Conservation (phyloP, 2,329 filamentous ascomycete genomes). For the Ceratocystis ficicola region DNA sequence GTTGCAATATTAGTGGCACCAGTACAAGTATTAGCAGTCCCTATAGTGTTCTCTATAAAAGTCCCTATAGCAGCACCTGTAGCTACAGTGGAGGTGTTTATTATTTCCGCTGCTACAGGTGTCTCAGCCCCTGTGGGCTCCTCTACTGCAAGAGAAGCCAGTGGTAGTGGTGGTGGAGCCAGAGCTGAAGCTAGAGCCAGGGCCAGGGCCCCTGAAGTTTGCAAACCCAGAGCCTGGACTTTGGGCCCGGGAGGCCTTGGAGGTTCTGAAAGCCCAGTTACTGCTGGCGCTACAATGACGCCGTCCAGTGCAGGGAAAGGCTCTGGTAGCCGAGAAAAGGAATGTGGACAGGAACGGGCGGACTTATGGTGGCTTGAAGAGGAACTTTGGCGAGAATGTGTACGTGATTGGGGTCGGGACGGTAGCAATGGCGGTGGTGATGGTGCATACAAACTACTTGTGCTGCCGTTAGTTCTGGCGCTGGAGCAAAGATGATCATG, state of each 20-base stretch:
- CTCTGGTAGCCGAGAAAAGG: constrained; percentile 15
- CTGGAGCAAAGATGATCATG: background rate
- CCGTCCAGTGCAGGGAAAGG: constrained; percentile 16
- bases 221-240: background rate
- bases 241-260: background rate
- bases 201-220: background rate
- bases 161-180: constrained; percentile 3
- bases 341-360: constrained; percentile 16
- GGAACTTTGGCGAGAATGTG: constrained; percentile 21
- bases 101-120: background rate
- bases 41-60: too few species aligned
- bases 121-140: background rate
- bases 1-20: background rate
- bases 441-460: background rate
- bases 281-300: constrained; percentile 11
- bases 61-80: too few species aligned
- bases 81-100: background rate
- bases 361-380: background rate
- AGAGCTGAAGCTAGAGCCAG: background rate
- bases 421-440: background rate
- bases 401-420: constrained; percentile 10
- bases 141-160: background rate
- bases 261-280: background rate
- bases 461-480: background rate
- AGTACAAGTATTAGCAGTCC: too few species aligned